Evolutionary conservation across 2,329 filamentous ascomycete species (phyloP).

Genomic region (Harringtonia aguacate): DNA sequence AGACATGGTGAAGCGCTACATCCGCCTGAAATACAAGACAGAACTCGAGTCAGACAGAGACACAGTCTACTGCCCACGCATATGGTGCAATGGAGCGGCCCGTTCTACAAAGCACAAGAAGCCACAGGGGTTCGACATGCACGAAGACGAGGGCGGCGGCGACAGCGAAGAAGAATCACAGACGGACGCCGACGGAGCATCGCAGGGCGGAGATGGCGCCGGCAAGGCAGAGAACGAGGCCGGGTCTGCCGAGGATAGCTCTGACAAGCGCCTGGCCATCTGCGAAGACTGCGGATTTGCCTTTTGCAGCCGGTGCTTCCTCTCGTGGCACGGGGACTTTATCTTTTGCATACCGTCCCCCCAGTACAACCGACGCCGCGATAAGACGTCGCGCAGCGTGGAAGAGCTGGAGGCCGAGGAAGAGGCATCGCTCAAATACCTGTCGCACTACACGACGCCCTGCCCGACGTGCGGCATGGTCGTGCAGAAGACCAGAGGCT

Average conservation of each 20-base stretch:
- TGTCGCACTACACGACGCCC: slow-evolving; percentile 69
- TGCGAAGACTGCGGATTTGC: slow-evolving; percentile 86
- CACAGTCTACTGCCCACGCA: slow-evolving; percentile 83
- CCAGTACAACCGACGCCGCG: slow-evolving; percentile 16
- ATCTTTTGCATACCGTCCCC: slow-evolving; percentile 56
- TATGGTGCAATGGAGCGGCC: slow-evolving; percentile 87
- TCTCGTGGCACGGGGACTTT: slow-evolving; percentile 91
- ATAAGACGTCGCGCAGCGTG: background rate
- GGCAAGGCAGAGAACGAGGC: slow-evolving; percentile 9
- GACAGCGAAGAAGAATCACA: slow-evolving; percentile 12
- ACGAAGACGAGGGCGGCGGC: slow-evolving; percentile 25
- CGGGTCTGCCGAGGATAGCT: slow-evolving; percentile 5
- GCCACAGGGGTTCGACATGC: slow-evolving; percentile 54
- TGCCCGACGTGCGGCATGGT: slow-evolving; percentile 83
- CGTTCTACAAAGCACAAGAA: slow-evolving; percentile 64
- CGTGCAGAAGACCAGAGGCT: slow-evolving; percentile 83
- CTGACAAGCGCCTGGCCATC: slow-evolving; percentile 52
- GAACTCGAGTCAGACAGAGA: slow-evolving; percentile 85
- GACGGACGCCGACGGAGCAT: slow-evolving; percentile 10
- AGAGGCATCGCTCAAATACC: slow-evolving; percentile 74
- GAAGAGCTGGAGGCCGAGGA: slow-evolving; percentile 50
- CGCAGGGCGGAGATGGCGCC: background rate
- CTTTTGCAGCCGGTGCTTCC: slow-evolving; percentile 61
- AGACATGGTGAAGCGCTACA: slow-evolving; percentile 72
- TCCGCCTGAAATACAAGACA: slow-evolving; percentile 83